A percentile compares a stretch with the other conserved stretches of the same genome.
These are phyloP conservation scores for Phytophthora agathidicida DNA, from an alignment of 352 stramenopile species.

Conservation along the genomic window DNA sequence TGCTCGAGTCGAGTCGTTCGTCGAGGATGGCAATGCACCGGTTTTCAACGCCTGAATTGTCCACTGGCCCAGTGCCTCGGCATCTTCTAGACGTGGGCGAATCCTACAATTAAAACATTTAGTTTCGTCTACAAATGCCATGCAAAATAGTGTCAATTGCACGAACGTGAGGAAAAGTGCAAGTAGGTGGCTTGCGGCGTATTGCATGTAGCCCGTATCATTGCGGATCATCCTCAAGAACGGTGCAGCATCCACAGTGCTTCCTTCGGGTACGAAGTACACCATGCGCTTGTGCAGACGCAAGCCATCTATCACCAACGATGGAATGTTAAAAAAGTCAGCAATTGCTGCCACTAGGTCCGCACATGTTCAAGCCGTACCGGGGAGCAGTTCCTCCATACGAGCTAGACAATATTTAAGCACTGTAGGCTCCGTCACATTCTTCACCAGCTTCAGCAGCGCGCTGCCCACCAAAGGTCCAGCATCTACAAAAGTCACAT, in stretches of 20 bases:
- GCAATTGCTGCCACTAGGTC: neutral
- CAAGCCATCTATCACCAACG: constrained; percentile 58
- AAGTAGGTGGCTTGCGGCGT: constrained; percentile 77
- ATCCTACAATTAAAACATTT: constrained; percentile 45
- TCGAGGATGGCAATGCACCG: constrained; percentile 47
- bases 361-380: constrained; percentile 35
- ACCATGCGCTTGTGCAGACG: constrained; percentile 77
- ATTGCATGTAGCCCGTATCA: constrained; percentile 87
- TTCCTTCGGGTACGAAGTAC: constrained; percentile 82
- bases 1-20: constrained; percentile 69
- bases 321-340: constrained; percentile 10
- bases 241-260: constrained; percentile 73
- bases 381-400: constrained; percentile 87
- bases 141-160: neutral
- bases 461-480: constrained; percentile 62
- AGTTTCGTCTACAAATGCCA: neutral
- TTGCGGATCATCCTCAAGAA: constrained; percentile 88
- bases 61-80: constrained; percentile 83
- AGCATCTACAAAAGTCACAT: constrained; percentile 46
- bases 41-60: constrained; percentile 76
- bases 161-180: constrained; percentile 86
- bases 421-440: constrained; percentile 88
- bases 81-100: constrained; percentile 78
- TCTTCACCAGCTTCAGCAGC: constrained; percentile 87
- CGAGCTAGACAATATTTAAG: constrained; percentile 87